These are phyloP conservation scores for Cylindrodendrum hubeiense DNA, from an alignment of 2,329 filamentous ascomycete species.

Conservation along the genomic window DNA sequence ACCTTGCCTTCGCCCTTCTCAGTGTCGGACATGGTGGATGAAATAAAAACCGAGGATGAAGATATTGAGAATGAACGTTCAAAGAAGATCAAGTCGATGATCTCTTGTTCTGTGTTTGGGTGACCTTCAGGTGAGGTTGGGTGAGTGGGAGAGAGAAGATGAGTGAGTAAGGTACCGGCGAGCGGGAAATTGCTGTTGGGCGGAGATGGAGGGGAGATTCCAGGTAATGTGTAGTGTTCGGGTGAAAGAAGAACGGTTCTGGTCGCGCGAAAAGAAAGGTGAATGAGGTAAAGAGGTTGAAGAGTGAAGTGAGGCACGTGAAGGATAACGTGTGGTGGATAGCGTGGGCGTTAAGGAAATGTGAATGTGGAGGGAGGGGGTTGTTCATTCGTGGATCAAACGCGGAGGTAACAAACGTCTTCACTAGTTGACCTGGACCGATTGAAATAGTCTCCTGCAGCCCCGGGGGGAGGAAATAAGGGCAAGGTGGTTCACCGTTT, in stretches of 20 bases:
- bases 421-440: not conserved
- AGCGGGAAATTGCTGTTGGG: not conserved
- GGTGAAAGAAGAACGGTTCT: not conserved
- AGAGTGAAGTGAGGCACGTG: not conserved
- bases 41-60: not conserved
- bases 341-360: not conserved
- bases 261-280: not conserved
- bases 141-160: not conserved
- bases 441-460: not conserved
- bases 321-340: not conserved
- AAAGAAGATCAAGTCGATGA: not conserved
- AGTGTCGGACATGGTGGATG: slow-evolving; percentile 42
- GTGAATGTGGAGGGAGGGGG: not conserved
- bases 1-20: slow-evolving; percentile 40
- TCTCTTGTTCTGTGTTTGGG: not conserved
- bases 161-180: not conserved
- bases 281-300: not conserved
- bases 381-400: not conserved
- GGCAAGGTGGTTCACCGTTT: not conserved
- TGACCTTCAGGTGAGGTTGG: not conserved
- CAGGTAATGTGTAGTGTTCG: not conserved
- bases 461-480: not conserved
- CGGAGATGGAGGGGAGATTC: not conserved
- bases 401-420: not conserved
- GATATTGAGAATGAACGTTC: not conserved